Conservation (phyloP, 371 early-diverging fungal species). For the Actinomortierella ambigua region DNA sequence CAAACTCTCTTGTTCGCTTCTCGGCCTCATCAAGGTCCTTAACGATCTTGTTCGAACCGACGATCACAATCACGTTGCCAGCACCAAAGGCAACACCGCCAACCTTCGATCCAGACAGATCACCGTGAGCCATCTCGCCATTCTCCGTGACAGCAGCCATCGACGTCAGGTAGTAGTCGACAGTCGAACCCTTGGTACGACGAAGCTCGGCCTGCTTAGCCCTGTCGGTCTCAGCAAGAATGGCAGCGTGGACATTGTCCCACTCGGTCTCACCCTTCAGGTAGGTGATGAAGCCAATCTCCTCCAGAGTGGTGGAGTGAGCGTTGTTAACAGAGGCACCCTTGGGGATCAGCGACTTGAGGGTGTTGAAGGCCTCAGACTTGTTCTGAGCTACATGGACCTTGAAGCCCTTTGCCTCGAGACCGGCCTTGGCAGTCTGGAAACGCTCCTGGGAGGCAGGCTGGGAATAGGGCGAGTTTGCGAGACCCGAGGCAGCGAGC, state of each 20-base stretch:
- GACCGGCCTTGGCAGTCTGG: constrained; percentile 38
- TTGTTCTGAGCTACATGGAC: constrained; percentile 30
- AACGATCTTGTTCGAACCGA: constrained; percentile 51
- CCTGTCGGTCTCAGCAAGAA: constrained; percentile 37
- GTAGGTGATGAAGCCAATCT: constrained; percentile 50
- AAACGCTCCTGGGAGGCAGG: constrained; percentile 33
- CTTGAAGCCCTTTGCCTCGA: constrained; percentile 44
- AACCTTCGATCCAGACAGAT: constrained; percentile 46
- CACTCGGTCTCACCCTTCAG: constrained; percentile 46
- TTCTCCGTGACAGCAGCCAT: constrained; percentile 45
- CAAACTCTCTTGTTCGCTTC: constrained; percentile 44
- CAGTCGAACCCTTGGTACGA: constrained; percentile 37
- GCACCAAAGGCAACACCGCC: constrained; percentile 44
- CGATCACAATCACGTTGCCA: constrained; percentile 45
- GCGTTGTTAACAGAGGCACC: constrained; percentile 46
- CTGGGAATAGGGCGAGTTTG: constrained; percentile 28
- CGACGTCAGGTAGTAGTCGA: constrained; percentile 45
- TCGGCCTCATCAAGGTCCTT: constrained; percentile 45
- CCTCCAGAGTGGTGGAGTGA: constrained; percentile 51
- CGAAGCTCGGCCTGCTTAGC: constrained; percentile 44
- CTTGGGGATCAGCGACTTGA: constrained; percentile 46
- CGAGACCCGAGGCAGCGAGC: constrained; percentile 23
- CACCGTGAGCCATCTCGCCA: constrained; percentile 43
- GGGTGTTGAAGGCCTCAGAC: constrained; percentile 37
- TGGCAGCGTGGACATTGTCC: constrained; percentile 45